A percentile compares a stretch with the other conserved stretches of the same genome.
Conservation (phyloP, 441 rosid species). For the Melastoma candidum region DNA sequence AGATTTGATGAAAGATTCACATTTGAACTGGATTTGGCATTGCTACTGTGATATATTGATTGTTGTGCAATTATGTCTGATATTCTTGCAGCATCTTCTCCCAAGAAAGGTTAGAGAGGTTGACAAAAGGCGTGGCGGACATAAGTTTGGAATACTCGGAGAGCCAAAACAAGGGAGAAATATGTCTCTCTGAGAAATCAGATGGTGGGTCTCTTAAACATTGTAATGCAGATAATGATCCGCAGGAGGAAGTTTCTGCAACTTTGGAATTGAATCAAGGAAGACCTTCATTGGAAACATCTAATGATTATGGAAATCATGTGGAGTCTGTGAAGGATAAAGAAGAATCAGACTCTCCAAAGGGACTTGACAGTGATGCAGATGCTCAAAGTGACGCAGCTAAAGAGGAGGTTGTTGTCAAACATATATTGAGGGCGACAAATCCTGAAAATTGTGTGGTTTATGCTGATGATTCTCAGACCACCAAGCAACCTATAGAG, state of each 20-base stretch:
- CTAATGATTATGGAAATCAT: conserved; percentile 21
- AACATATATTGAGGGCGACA: conserved; percentile 25
- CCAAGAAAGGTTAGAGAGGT: conserved; percentile 82
- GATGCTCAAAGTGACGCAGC: conserved; percentile 25
- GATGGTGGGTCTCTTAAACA: conserved; percentile 21
- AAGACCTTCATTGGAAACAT: conserved; percentile 27
- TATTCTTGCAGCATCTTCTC: conserved; percentile 60
- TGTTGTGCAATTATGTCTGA: conserved; percentile 1
- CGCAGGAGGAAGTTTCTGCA: conserved; percentile 19
- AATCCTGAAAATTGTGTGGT: conserved; percentile 25
- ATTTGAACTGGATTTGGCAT: background rate
- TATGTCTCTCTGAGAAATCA: conserved; percentile 11
- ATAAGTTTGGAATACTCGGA: conserved; percentile 39
- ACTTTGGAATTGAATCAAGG: conserved; percentile 24
- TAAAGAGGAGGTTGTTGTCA: conserved; percentile 24
- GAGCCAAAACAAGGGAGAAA: conserved; percentile 24
- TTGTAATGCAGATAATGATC: conserved; percentile 21
- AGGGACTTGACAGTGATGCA: conserved; percentile 19
- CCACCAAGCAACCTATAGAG: conserved; percentile 42
- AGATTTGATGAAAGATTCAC: background rate
- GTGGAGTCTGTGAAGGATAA: conserved; percentile 29
- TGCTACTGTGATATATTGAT: no score
- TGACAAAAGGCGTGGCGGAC: conserved; percentile 51
- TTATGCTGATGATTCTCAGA: conserved; percentile 31
- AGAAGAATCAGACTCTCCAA: conserved; percentile 21